Base-by-base conservation (phyloP, 2,329 filamentous ascomycete genomes). In the Epichloe hybrida region DNA sequence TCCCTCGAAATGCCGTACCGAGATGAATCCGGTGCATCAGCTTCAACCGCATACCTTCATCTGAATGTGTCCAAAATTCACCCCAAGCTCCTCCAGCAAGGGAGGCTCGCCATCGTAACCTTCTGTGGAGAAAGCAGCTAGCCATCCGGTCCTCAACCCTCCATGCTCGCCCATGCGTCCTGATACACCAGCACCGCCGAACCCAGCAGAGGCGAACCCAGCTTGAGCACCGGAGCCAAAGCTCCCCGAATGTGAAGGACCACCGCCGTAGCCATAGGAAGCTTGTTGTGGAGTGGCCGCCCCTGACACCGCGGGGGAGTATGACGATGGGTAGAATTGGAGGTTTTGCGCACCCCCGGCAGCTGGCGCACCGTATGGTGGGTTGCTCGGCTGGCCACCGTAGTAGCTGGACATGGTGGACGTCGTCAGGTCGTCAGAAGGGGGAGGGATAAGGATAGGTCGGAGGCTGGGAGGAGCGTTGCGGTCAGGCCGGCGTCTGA, bases 11-110 rank as follows among this genome's bases (percentile, higher is more conserved):
- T 11, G 8, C 27, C 27, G 27, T 11, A 31, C 27, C 27, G 27
- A 11, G 8, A 31, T 31, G 39, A 13, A 13, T 4, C 17, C 39
- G 9, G 20, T 21, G 20, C 12, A 41, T 17, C 17, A 23, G 3
- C 2, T 13, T 39, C 13, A 48, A 48, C 45, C 13, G 17, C 66
- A 17, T 64, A 94, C 91, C 86, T 98, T 98, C 62, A 79, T 83
- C 65, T 86, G 84, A 55, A 98, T 95, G 69, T 97, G 91, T 34
- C 77, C 77, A 72, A 96, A 96, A 71, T 97, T 96, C n/a, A 98
- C 86, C 5, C 93, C 93, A 53, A 98, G 67, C 73, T 98, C 93
- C 71, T 97, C 91, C 61, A 97, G 68, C 67, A 98, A 70, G 51
- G 91, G 88, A 48, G 90, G 91, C 68, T 98, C 93, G 34, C 86